These are phyloP conservation scores for Mycena galericulata DNA, from an alignment of 768 basidiomycete species.

Conservation along the genomic window DNA sequence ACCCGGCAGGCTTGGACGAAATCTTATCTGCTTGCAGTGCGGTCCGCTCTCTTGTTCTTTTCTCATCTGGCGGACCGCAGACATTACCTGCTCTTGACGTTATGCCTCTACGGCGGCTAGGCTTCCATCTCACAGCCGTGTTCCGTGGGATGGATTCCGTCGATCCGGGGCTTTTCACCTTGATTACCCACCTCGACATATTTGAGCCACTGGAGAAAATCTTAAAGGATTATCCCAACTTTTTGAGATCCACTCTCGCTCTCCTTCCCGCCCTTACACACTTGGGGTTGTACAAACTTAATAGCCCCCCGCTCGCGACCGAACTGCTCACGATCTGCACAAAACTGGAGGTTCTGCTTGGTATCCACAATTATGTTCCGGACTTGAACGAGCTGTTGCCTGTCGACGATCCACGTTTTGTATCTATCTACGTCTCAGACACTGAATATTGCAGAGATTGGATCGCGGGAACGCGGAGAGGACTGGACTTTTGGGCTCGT, in stretches of 20 bases:
- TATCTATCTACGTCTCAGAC: background rate
- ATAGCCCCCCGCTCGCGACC: background rate
- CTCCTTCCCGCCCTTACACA: constrained; percentile 16
- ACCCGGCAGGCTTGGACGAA: background rate
- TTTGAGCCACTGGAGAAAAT: background rate
- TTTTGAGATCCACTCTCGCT: background rate
- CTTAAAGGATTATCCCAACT: too few relatives aligned
- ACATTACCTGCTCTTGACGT: background rate
- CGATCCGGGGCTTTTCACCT: background rate
- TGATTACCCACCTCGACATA: background rate
- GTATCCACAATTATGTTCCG: background rate
- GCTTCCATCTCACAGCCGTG: background rate
- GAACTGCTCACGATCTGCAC: background rate
- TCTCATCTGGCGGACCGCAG: too few relatives aligned
- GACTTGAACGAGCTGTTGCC: background rate
- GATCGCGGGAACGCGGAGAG: background rate
- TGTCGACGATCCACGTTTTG: background rate
- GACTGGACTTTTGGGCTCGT: constrained; percentile 4
- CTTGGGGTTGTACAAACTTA: background rate
- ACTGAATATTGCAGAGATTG: background rate
- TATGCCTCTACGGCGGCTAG: background rate
- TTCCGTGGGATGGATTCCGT: too few relatives aligned
- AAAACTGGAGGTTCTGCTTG: background rate
- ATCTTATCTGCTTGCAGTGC: constrained; percentile 1
- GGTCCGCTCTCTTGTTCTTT: background rate